phyloP scores from a whole-genome alignment of 805 yeast genomes.

The Candida railenensis region DNA sequence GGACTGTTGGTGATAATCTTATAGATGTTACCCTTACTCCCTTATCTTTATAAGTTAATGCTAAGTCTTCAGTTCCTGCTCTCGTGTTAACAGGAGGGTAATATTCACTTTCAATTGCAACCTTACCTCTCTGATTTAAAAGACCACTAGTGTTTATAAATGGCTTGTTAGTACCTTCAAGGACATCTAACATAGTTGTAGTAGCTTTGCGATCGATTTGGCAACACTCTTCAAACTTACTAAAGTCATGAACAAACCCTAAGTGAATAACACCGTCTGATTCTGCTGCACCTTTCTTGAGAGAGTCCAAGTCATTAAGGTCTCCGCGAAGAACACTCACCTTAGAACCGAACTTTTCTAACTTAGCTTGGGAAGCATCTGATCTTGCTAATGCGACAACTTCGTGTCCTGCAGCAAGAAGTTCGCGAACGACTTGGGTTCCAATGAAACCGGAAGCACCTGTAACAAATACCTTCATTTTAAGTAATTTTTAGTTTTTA shows the following conservation, averaged over 20 bases:
- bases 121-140: slow-evolving; percentile 4
- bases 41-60: slow-evolving; percentile 11
- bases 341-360: slow-evolving; percentile 19
- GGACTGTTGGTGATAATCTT: slow-evolving; percentile 33
- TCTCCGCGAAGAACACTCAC: slow-evolving; percentile 21
- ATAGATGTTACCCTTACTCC: slow-evolving; percentile 22
- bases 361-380: slow-evolving; percentile 21
- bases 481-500: neutral
- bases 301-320: slow-evolving; percentile 22
- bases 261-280: slow-evolving; percentile 37
- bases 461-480: slow-evolving; percentile 31
- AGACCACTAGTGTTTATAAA: slow-evolving; percentile 25
- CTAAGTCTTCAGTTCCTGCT: slow-evolving; percentile 10
- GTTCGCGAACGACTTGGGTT: slow-evolving; percentile 14
- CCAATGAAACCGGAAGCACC: slow-evolving; percentile 39
- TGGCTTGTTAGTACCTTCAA: slow-evolving; percentile 25
- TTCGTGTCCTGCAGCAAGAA: slow-evolving; percentile 21
- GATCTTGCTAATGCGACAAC: slow-evolving; percentile 33
- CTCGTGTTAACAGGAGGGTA: neutral
- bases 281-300: slow-evolving; percentile 22
- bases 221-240: slow-evolving; percentile 13
- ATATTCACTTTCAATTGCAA: slow-evolving; percentile 1
- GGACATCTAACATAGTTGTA: slow-evolving; percentile 22
- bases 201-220: slow-evolving; percentile 24
- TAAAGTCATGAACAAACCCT: slow-evolving; percentile 33